Evolutionary conservation across 2,329 filamentous ascomycete species (phyloP), one percentile per base, ranked within the genome.

Genomic region (Pyrenochaeta sp.): DNA sequence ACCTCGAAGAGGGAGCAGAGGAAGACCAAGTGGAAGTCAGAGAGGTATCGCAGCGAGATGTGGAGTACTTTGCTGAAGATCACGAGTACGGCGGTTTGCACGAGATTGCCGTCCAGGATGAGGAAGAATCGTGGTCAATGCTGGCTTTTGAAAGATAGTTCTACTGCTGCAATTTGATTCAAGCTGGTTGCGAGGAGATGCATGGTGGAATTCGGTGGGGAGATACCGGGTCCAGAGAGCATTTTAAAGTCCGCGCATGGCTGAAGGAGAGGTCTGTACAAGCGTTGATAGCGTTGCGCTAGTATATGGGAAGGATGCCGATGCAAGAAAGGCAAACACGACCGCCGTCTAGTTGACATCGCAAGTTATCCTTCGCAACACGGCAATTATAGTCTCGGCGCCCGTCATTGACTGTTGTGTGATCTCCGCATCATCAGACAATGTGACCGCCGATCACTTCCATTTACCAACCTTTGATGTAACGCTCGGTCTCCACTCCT

Each of bases 401-500:
- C 25, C 10, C n/a, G 5, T 44, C 12, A 5, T n/a, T n/a, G 25
- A 3, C 42, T 28, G 15, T 44, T 28, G 42, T 24, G 15, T n/a
- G 10, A 8, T 44, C 36, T 39, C 22, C 24, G 15, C 50, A 25
- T 39, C 46, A 36, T 40, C 8, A 42, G 44, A 46, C 46, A 42
- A 34, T 45, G 49, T 30, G 7, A 28, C n/a, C 39, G 58, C 36
- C 40, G 61, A 63, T 63, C 58, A 15, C 45, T 56, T 43, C 57
- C 57, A 30, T 10, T 39, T 48, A 2, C 37, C 40, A 42, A 24
- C 19, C 6, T 13, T 19, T 39, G 13, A 50, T 43, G 58, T 50
- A 50, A 37, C 6, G 25, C 40, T 65, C 66, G 64, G 66, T 45
- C 52, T 49, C 51, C 50, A 61, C 62, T 64, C 57, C 39, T 44